Percentiles rank a stretch among this genome's conserved stretches.
phyloP scores from a whole-genome alignment of 2,329 filamentous ascomycete species.

The Fusarium clavum region DNA sequence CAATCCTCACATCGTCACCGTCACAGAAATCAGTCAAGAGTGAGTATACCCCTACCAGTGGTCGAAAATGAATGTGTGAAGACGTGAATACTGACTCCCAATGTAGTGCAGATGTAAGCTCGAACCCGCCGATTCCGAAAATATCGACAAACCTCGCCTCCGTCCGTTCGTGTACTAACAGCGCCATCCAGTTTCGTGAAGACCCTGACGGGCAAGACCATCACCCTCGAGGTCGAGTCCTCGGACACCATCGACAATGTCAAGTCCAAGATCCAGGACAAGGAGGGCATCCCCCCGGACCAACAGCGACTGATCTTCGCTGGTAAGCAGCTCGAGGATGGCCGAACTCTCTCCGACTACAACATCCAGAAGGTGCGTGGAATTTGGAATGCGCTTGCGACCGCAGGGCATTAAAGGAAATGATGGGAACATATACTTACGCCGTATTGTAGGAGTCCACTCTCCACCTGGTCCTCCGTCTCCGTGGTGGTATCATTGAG shows the following conservation, averaged over 20 bases:
- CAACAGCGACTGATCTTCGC: constrained; percentile 99
- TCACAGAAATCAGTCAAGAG: constrained; percentile 68
- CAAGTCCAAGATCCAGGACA: constrained; percentile 99
- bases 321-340: constrained; percentile 99
- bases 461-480: constrained; percentile 97
- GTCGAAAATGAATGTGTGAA: constrained; percentile 17
- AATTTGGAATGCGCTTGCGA: constrained; percentile 17
- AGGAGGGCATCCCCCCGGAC: constrained; percentile 98
- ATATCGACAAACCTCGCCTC: constrained; percentile 25
- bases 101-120: constrained; percentile 89
- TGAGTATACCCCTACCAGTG: constrained; percentile 57
- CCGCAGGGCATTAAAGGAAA: neutral
- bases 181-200: constrained; percentile 87
- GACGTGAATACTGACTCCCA: constrained; percentile 41
- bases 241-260: constrained; percentile 99
- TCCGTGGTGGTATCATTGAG: constrained; percentile 99
- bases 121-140: constrained; percentile 44
- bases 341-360: constrained; percentile 96
- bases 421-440: constrained; percentile 47
- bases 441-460: constrained; percentile 81
- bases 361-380: constrained; percentile 96
- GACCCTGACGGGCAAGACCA: constrained; percentile 99
- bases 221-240: constrained; percentile 99
- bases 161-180: constrained; percentile 46
- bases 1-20: constrained; percentile 57